Conservation (phyloP, 2,329 filamentous ascomycete genomes). For the Myriosclerotinia scirpicola region DNA sequence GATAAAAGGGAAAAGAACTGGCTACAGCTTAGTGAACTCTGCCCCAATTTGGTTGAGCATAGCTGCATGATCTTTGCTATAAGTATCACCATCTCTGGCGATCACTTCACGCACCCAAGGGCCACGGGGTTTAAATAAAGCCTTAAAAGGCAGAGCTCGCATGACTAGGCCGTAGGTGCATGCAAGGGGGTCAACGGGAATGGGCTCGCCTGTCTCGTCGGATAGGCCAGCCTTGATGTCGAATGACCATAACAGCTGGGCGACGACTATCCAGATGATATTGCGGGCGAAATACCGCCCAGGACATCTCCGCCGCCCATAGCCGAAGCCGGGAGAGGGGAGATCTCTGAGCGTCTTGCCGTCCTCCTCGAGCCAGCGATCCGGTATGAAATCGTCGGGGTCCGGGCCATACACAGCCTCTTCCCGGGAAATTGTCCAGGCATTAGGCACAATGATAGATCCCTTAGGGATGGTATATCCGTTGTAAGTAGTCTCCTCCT, state of each 20-base stretch:
- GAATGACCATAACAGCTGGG: constrained; percentile 10
- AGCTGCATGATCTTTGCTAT: constrained; percentile 8
- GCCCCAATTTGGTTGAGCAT: constrained; percentile 6
- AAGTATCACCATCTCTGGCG: constrained; percentile 12
- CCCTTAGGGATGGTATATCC: constrained; percentile 55
- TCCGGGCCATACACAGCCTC: constrained; percentile 4
- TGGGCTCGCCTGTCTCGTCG: constrained; percentile 3
- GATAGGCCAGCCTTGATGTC: constrained; percentile 16
- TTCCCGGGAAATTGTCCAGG: constrained; percentile 14
- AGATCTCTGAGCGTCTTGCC: constrained; percentile 14
- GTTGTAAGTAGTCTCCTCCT: constrained; percentile 56
- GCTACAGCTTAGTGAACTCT: constrained; percentile 7
- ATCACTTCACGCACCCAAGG: constrained; percentile 9
- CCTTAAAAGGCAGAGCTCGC: constrained; percentile 6
- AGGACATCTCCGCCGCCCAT: constrained; percentile 8
- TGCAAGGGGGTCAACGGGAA: constrained; percentile 4
- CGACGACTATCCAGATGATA: constrained; percentile 14
- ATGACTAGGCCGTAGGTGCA: constrained; percentile 8
- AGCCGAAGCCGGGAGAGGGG: constrained; percentile 3
- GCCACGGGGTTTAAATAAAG: constrained; percentile 9
- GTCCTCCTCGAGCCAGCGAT: constrained; percentile 11
- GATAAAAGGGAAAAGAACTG: neutral
- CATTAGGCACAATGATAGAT: constrained; percentile 9
- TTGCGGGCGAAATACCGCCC: constrained; percentile 3
- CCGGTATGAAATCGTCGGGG: constrained; percentile 5